Evolutionary conservation across 371 early-diverging fungal species (phyloP), one percentile per base, ranked within the genome.

Genomic region (Haplosporangium sp.): DNA sequence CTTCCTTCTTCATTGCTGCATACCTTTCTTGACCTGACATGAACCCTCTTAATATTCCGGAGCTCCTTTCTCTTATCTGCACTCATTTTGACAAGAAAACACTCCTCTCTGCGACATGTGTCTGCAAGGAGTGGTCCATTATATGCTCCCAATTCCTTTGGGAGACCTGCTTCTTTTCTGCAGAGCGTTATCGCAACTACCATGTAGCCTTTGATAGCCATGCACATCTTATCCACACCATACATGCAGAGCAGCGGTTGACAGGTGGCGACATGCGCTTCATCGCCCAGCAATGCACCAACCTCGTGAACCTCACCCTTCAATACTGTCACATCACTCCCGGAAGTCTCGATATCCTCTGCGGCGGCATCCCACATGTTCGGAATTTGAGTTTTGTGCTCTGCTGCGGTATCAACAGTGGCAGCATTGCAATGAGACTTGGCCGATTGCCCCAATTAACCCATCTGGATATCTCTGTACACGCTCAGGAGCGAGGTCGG

Each of bases 241-340:
- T 75, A 50, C 66, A 75, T 5, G 75, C 75, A 13, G 55, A 62
- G 54, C 40, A 45, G n/a, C 55, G 75, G 8, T 54, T 75, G 6
- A 64, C 69, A 18, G 70, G 75, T 10, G 51, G 63, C 14, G 75
- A 75, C 6, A 62, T 66, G 66, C 69, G 75, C 18, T 75, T 69
- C 36, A 63, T 75, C 37, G 69, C 75, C 18, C 65, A 75, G 12
- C 69, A 66, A 21, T 75, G 75, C 55, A 38, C 50, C 42, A 64
- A 75, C 37, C 59, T 75, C 16, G 21, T 23, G 12, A 40, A 55
- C 1, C 67, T 75, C 41, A 50, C 56, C 8, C 51, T 75, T 0
- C 45, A 55, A 29, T 46, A 52, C 29, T 75, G 70, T 6, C 66
- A 52, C 1, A 40, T 69, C 43, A 62, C 66, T 5, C 59, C 75